Evolutionary conservation across 345 rosid species (phyloP).

Genomic region (Toxicodendron radicans): DNA sequence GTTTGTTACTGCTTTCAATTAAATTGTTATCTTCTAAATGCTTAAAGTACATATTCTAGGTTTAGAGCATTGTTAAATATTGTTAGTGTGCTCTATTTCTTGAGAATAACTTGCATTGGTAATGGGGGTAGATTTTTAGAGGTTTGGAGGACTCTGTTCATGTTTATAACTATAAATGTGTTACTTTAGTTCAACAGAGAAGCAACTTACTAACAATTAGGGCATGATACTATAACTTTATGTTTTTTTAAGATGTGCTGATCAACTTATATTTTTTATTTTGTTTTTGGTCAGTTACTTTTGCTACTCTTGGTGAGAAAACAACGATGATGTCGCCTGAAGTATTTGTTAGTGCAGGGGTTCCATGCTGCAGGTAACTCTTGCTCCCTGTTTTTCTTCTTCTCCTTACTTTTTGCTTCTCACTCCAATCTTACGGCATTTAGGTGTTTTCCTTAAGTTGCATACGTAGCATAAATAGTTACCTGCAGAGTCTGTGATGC

Average conservation of each 20-base stretch:
- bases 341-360: constrained; percentile 83
- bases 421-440: constrained; percentile 8
- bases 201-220: not conserved
- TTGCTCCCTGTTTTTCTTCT: constrained; percentile 27
- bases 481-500: not conserved
- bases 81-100: not conserved
- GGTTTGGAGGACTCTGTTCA: not conserved
- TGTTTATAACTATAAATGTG: not conserved
- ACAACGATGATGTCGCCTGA: constrained; percentile 98
- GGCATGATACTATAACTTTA: constrained; percentile 2
- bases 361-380: constrained; percentile 95
- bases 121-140: not conserved
- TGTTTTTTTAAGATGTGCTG: constrained; percentile 7
- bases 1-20: constrained; percentile 23
- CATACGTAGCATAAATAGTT: not conserved
- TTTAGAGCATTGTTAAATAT: not conserved
- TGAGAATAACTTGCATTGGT: constrained; percentile 1
- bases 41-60: not conserved
- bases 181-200: constrained; percentile 11
- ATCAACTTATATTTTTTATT: constrained; percentile 14
- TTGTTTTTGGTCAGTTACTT: constrained; percentile 59
- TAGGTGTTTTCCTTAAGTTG: constrained; percentile 10
- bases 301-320: constrained; percentile 91
- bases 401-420: not conserved
- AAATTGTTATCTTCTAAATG: not conserved